Conservation (phyloP, 495 filamentous ascomycete species). For the Hypoxylon crocopeplum region DNA sequence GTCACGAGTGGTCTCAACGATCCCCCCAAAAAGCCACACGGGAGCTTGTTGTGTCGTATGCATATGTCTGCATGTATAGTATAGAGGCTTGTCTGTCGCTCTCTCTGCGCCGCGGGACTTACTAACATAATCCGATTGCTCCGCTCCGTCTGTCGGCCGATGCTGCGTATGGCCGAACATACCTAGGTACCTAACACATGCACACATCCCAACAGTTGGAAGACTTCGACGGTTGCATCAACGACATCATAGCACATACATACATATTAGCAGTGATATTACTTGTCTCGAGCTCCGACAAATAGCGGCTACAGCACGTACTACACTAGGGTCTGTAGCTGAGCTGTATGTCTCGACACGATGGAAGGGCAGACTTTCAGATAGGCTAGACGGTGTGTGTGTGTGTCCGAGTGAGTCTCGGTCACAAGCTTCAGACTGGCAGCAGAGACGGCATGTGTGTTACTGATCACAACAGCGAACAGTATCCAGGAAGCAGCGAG, state of each 20-base stretch:
- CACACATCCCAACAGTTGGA: neutral
- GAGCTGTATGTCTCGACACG: conserved; percentile 35
- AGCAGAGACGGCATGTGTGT: conserved; percentile 2
- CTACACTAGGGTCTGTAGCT: conserved; percentile 21
- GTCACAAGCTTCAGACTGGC: conserved; percentile 23
- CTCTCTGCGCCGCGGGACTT: conserved; percentile 2
- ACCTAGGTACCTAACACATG: too few species aligned
- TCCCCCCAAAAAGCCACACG: conserved; percentile 18
- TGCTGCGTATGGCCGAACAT: conserved; percentile 10
- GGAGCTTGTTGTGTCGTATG: neutral
- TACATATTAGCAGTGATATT: conserved; percentile 13
- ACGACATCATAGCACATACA: neutral
- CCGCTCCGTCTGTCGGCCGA: conserved; percentile 25
- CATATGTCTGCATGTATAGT: conserved; percentile 3
- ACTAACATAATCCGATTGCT: conserved; percentile 14
- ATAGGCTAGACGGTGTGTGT: neutral
- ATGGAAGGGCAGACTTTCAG: conserved; percentile 33
- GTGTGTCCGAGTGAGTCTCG: conserved; percentile 18
- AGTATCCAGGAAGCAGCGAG: neutral
- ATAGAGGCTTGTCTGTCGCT: too few species aligned
- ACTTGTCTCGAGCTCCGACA: conserved; percentile 25
- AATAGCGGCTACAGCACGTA: conserved; percentile 22
- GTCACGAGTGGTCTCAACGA: conserved; percentile 5
- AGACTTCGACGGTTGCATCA: neutral
- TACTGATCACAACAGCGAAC: conserved; percentile 12